Evolutionary conservation across 1,284 basidiomycete genomes (phyloP), one percentile per base, ranked within the genome.

Genomic region (Ustilago cynodontis): DNA sequence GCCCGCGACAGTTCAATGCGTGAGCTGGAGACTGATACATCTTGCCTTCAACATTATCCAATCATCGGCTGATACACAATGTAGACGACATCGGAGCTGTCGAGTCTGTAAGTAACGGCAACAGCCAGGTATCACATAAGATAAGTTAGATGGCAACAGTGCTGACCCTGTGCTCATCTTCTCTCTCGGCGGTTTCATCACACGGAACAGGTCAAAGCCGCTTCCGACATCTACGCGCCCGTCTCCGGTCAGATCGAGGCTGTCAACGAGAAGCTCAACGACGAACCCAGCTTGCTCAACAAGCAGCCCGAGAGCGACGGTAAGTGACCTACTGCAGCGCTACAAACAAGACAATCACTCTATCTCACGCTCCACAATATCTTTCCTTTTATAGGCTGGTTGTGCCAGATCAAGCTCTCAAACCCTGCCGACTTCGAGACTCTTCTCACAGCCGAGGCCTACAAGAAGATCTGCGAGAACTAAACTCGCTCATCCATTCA

Each of bases 171-270:
- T 22, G 3, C 50, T 47, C 9, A 8, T 24, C 22, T 20, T 37
- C n/a, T 28, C 10, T 22, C 9, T 8, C 22, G 41, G n/a, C 7
- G 31, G 5, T 33, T 35, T 43, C 14, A 7, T 20, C 2, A 8
- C 45, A 5, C 16, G 8, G 11, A 5, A 37, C 58, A 77, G 73
- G 78, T 99, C 76, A 99, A 99, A 87, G 94, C 95, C 45, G 94
- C 95, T 35, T 97, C 95, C 8, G 95, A 98, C 86, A 96, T 98
- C 85, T 99, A 94, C 87, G 94, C 95, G 10, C 97, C 96, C 39
- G 90, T 98, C 47, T 93, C 94, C 6, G 97, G 96, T 13, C 89
- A 89, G 18, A 88, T 99, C 39, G 89, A 91, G 76, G 91, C 91
- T 82, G 91, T 98, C 82, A 99, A 99, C 87, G 88, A 91, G 71